These are phyloP conservation scores for Phragmites australis DNA, from an alignment of 176 grass and related monocot species.

Conservation along the genomic window DNA sequence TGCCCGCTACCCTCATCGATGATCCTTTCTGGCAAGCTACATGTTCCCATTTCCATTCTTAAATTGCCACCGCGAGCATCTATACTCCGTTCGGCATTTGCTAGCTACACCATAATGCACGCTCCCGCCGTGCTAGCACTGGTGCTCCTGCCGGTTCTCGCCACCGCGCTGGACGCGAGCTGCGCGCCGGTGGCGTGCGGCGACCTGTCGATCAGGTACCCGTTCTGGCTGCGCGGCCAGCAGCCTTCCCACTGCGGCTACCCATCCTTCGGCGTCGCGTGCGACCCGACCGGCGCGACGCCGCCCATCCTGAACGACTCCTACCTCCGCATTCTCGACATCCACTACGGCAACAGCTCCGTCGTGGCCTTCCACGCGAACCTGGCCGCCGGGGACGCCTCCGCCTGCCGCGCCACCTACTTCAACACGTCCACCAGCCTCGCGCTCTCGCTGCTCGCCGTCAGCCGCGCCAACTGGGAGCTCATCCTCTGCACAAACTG, in stretches of 20 bases:
- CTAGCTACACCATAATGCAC: constrained; percentile 8
- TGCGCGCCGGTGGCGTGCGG: constrained; percentile 58
- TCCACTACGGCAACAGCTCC: constrained; percentile 56
- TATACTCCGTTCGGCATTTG: not conserved
- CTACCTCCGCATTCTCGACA: constrained; percentile 33
- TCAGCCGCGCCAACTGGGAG: constrained; percentile 42
- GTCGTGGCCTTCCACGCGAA: constrained; percentile 30
- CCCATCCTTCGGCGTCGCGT: constrained; percentile 49
- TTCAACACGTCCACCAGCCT: constrained; percentile 45
- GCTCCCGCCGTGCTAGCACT: not conserved
- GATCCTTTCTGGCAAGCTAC: not conserved
- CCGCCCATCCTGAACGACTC: constrained; percentile 25
- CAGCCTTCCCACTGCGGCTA: constrained; percentile 52
- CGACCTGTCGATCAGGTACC: constrained; percentile 47
- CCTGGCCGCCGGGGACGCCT: not conserved
- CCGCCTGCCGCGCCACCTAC: constrained; percentile 6
- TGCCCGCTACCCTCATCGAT: not conserved
- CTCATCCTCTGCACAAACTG: constrained; percentile 56
- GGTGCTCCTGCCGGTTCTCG: not conserved
- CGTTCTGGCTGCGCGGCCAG: constrained; percentile 55
- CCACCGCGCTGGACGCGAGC: not conserved
- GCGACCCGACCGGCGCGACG: constrained; percentile 10
- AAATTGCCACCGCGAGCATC: not conserved
- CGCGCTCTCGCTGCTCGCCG: constrained; percentile 27
- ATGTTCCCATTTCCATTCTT: not conserved